Conservation (phyloP, 768 basidiomycete species). For the Lyophyllum shimeji region DNA sequence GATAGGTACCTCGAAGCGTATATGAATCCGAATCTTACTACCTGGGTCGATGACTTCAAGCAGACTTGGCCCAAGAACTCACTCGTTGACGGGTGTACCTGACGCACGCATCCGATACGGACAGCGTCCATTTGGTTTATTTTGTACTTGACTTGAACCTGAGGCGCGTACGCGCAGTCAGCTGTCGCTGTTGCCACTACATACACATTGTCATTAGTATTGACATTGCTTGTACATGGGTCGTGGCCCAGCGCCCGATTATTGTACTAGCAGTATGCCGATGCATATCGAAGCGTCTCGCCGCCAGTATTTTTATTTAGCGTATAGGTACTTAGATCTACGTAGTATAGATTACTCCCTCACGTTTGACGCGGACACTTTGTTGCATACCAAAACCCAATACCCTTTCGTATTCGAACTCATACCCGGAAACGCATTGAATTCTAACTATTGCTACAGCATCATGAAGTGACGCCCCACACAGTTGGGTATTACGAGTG, state of each 20-base stretch:
- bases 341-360: conserved; percentile 1
- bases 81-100: conserved; percentile 36
- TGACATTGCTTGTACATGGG: not conserved
- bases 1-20: conserved; percentile 64
- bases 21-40: conserved; percentile 62
- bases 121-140: not conserved
- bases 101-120: conserved; percentile 3
- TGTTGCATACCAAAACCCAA: conserved; percentile 3
- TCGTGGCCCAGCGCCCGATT: conserved; percentile 13
- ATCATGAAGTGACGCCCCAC: not conserved
- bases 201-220: not conserved
- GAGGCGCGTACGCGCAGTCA: not conserved
- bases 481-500: not conserved
- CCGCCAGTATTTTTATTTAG: not conserved
- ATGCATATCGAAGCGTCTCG: not conserved
- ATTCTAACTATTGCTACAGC: not conserved
- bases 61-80: conserved; percentile 65
- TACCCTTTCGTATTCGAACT: conserved; percentile 9
- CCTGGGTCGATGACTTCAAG: conserved; percentile 49
- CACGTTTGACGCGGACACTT: not conserved
- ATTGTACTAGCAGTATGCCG: not conserved
- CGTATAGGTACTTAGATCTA: conserved; percentile 9
- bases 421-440: not conserved
- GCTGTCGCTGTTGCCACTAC: not conserved
- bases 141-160: not conserved